Evolutionary conservation across 352 stramenopile species (phyloP), one percentile per base, ranked within the genome.

Genomic region (Globisporangium nodosum): DNA sequence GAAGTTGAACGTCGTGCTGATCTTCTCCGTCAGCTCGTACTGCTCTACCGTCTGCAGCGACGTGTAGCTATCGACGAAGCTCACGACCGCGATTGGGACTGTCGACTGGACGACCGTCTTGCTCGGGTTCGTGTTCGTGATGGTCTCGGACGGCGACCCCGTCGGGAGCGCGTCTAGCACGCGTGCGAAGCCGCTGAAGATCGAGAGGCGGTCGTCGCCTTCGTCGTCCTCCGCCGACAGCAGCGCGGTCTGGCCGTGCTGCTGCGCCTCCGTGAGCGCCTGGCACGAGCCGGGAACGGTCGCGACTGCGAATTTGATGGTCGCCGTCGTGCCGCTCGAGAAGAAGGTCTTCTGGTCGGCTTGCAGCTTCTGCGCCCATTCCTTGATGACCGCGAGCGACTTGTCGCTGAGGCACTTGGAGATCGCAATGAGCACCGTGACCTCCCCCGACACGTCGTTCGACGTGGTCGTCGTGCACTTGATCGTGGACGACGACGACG

Each of bases 401-500:
- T 50, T 49, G 24, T 78, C 45, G 49, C 70, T 70, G 7, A 87
- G 49, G 31, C 79, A 87, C 52, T 86, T 83, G 48, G 76, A 86
- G 63, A 89, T 78, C 18, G 69, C 76, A 16, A 87, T 59, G 12
- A 87, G 60, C 27, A 85, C 74, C 2, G 66, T 68, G 0, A 70
- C 69, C 2, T 1, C 20, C 12, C 63, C 47, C 5, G 55, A 61
- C 18, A 47, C 40, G 0, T 65, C 49, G 1, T 70, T 54, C 4
- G 18, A 21, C 4, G 13, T 30, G 9, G 15, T 46, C 3, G 33
- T 21, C 7, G 50, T 50, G 31, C 58, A 64, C 27, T 40, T 11
- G 5, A 55, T 52, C 21, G 21, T 13, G 11, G 39, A 33, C 3
- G 39, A 8, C 16, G 40, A 3, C 16, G 20, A 9, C 21, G 31